Evolutionary conservation across 345 rosid genomes (phyloP).

Genomic region (Pelargonium nanum): DNA sequence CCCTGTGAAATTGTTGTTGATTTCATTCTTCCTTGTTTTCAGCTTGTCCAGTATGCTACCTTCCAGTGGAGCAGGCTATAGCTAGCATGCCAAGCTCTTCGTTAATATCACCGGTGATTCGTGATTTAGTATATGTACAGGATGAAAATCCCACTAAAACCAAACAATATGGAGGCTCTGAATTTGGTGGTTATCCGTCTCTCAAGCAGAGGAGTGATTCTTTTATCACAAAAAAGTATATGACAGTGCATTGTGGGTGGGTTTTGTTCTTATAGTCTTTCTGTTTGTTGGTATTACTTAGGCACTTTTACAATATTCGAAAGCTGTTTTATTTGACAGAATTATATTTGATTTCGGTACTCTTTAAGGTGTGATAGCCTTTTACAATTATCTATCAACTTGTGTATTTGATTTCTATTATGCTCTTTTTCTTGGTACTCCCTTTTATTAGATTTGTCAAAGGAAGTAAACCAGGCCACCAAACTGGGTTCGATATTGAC

Average conservation of each 20-base stretch:
- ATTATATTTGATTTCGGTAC: not conserved
- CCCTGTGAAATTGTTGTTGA: conserved; percentile 4
- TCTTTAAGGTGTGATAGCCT: not conserved
- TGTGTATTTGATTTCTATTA: conserved; percentile 5
- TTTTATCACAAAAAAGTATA: conserved; percentile 59
- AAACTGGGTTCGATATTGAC: conserved; percentile 75
- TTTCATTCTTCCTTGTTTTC: conserved; percentile 14
- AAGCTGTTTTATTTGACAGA: conserved; percentile 1
- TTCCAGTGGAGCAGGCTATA: conserved; percentile 62
- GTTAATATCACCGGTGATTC: conserved; percentile 47
- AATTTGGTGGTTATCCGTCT: conserved; percentile 85
- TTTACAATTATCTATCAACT: not conserved
- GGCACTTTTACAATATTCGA: not conserved
- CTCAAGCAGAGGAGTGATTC: conserved; percentile 53
- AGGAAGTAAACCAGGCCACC: conserved; percentile 59
- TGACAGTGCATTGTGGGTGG: conserved; percentile 87
- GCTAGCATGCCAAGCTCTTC: conserved; percentile 56
- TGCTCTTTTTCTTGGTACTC: not conserved
- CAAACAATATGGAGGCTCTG: conserved; percentile 69
- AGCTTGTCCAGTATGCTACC: conserved; percentile 86
- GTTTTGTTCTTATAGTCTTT: conserved; percentile 11
- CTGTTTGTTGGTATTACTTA: not conserved
- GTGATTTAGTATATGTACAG: conserved; percentile 44
- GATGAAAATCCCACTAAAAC: conserved; percentile 44
- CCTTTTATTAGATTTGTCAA: conserved; percentile 45